Conservation (phyloP, 2,329 filamentous ascomycete genomes). For the Exophiala mesophila region DNA sequence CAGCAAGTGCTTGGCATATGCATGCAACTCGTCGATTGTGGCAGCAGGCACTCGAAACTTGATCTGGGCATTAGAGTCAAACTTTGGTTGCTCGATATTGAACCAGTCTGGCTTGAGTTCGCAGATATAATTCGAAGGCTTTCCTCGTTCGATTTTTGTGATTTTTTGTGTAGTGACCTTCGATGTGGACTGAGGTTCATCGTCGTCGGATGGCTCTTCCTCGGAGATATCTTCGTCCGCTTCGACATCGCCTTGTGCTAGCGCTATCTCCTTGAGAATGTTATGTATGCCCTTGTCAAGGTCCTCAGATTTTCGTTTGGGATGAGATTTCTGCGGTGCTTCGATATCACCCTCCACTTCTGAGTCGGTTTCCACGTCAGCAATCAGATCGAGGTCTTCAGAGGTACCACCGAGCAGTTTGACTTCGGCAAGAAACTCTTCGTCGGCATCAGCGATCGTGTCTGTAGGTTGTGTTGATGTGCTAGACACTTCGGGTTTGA, state of each 20-base stretch:
- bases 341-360: conserved; percentile 37
- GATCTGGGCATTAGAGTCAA: conserved; percentile 16
- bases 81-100: conserved; percentile 18
- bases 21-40: conserved; percentile 47
- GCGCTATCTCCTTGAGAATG: conserved; percentile 33
- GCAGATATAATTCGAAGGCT: conserved; percentile 17
- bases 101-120: conserved; percentile 27
- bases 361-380: conserved; percentile 41
- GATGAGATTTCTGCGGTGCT: not conserved
- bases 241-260: conserved; percentile 39
- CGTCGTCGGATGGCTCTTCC: not conserved
- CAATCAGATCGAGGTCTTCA: conserved; percentile 45
- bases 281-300: conserved; percentile 37
- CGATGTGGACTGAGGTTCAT: conserved; percentile 13
- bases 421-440: conserved; percentile 41
- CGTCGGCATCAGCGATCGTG: conserved; percentile 22
- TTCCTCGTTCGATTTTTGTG: conserved; percentile 26
- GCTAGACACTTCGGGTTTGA: conserved; percentile 33
- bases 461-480: conserved; percentile 20
- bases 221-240: conserved; percentile 30
- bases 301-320: conserved; percentile 28
- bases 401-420: conserved; percentile 45
- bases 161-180: conserved; percentile 27
- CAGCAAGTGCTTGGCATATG: conserved; percentile 68
- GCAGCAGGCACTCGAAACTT: conserved; percentile 19